Conservation (phyloP, 208 protist genomes). For the Angomonas ambiguus region DNA sequence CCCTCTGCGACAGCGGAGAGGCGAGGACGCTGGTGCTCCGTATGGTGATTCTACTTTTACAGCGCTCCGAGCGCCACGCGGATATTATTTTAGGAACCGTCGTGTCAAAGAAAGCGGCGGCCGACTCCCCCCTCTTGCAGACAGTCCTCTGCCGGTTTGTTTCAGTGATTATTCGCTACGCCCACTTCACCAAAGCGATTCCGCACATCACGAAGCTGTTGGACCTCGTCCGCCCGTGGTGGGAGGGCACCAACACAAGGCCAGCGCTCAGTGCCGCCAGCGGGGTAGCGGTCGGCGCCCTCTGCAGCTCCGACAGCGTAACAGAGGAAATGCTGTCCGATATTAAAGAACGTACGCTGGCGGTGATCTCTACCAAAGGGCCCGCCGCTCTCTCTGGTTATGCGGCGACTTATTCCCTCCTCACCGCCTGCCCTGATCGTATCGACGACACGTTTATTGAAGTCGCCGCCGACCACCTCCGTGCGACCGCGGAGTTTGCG, state of each 20-base stretch:
- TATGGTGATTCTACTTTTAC: slow-evolving; percentile 74
- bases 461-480: slow-evolving; percentile 51
- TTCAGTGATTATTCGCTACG: slow-evolving; percentile 81
- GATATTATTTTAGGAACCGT: slow-evolving; percentile 87
- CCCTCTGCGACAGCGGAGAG: slow-evolving; percentile 78
- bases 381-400: slow-evolving; percentile 64
- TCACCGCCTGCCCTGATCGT: slow-evolving; percentile 45
- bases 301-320: slow-evolving; percentile 79
- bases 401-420: slow-evolving; percentile 69
- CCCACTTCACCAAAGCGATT: slow-evolving; percentile 65
- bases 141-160: slow-evolving; percentile 90
- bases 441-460: slow-evolving; percentile 58
- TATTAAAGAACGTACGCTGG: slow-evolving; percentile 71
- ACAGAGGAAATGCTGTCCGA: slow-evolving; percentile 53
- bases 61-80: slow-evolving; percentile 75
- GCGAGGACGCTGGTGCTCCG: slow-evolving; percentile 72
- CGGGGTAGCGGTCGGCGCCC: slow-evolving; percentile 74
- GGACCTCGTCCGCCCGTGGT: slow-evolving; percentile 65
- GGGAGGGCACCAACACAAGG: slow-evolving; percentile 55
- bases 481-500: slow-evolving; percentile 46
- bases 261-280: slow-evolving; percentile 57
- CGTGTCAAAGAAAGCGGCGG: slow-evolving; percentile 71
- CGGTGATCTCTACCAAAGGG: slow-evolving; percentile 52
- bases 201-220: slow-evolving; percentile 74
- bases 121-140: slow-evolving; percentile 70